phyloP scores from a whole-genome alignment of 208 protist species.

The Lotmaria passim region DNA sequence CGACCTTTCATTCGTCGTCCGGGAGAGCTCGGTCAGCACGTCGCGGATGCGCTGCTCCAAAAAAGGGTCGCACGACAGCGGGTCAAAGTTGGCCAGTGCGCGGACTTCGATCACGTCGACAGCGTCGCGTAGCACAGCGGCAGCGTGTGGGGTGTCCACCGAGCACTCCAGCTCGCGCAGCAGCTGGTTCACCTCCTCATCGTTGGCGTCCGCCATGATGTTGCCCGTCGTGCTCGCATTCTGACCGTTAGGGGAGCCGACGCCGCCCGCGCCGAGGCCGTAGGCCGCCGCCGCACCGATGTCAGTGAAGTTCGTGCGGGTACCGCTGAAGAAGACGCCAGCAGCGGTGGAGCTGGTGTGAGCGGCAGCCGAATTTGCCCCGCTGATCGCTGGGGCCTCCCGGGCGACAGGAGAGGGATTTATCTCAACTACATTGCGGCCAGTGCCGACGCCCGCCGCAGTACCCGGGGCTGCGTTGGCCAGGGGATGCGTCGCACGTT shows the following conservation, averaged over 20 bases:
- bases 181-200: constrained; percentile 84
- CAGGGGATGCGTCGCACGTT: constrained; percentile 11
- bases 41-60: constrained; percentile 87
- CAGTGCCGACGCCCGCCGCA: neutral
- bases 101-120: constrained; percentile 82
- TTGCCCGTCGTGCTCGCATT: constrained; percentile 14
- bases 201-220: constrained; percentile 48
- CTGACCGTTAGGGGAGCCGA: constrained; percentile 28
- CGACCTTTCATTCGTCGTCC: constrained; percentile 51
- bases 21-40: constrained; percentile 72
- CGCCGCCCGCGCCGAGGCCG: constrained; percentile 21
- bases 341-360: constrained; percentile 34
- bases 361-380: constrained; percentile 38
- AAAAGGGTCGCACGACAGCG: constrained; percentile 74
- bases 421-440: constrained; percentile 10
- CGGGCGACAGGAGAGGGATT: constrained; percentile 3
- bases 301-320: constrained; percentile 57
- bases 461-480: neutral
- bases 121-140: constrained; percentile 74
- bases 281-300: constrained; percentile 36
- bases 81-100: constrained; percentile 79
- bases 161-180: constrained; percentile 78
- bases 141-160: constrained; percentile 62
- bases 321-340: constrained; percentile 48
- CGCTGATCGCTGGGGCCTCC: constrained; percentile 43